These are phyloP conservation scores for Russula sp. DNA, from an alignment of 768 basidiomycete species.

Conservation along the genomic window DNA sequence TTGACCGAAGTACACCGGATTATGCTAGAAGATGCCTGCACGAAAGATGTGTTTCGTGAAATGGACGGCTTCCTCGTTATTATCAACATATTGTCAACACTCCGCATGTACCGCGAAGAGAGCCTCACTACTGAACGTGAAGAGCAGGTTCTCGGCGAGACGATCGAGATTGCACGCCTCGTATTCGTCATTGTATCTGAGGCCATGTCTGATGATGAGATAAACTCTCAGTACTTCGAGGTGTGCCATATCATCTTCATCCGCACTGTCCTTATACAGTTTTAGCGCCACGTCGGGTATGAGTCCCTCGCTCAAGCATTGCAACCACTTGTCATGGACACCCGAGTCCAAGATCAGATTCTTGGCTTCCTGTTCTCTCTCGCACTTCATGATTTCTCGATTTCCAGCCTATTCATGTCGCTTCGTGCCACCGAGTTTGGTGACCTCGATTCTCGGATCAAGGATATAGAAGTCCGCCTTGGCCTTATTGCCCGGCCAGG, in stretches of 20 bases:
- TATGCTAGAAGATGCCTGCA: constrained; percentile 54
- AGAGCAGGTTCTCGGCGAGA: constrained; percentile 32
- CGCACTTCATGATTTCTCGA: constrained; percentile 55
- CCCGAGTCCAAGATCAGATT: constrained; percentile 43
- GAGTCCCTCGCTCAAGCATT: constrained; percentile 55
- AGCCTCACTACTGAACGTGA: constrained; percentile 33
- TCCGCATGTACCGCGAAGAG: constrained; percentile 33
- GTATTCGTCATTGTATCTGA: constrained; percentile 60
- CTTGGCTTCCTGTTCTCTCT: constrained; percentile 65
- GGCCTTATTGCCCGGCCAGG: constrained; percentile 50
- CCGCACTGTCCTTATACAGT: neutral
- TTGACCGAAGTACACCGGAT: constrained; percentile 60
- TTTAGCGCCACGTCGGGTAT: constrained; percentile 55
- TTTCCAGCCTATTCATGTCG: constrained; percentile 47
- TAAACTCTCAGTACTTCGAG: constrained; percentile 59
- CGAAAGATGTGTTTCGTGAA: constrained; percentile 73
- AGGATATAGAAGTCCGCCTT: constrained; percentile 34
- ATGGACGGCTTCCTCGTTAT: constrained; percentile 74
- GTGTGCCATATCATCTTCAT: constrained; percentile 34
- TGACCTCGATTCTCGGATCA: constrained; percentile 38
- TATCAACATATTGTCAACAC: constrained; percentile 62
- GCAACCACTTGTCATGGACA: constrained; percentile 41
- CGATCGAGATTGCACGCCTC: constrained; percentile 49
- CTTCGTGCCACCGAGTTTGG: constrained; percentile 37
- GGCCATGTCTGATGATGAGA: constrained; percentile 47